Evolutionary conservation across 2,329 filamentous ascomycete genomes (phyloP), one percentile per base, ranked within the genome.

Genomic region (Phialemoniopsis sp.): DNA sequence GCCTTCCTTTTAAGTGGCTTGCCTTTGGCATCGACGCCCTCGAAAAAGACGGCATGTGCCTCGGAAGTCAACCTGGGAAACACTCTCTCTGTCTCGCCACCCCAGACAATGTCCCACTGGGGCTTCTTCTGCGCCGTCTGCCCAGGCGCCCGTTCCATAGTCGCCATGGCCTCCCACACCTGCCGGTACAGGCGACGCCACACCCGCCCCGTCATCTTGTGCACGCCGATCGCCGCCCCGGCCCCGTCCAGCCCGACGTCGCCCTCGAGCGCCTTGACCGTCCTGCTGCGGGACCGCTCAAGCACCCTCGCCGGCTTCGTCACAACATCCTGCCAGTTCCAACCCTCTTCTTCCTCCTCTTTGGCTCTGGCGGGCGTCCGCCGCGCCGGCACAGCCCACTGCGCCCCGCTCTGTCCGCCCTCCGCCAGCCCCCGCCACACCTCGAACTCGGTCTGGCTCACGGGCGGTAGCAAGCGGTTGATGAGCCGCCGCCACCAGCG

Each of bases 361-460:
- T 14, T 9, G 3, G 32, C 5, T 8, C 6, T 10, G 1, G 58
- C 63, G 12, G 63, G 48, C 1, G 58, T 42, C 19, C 68, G 54
- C 26, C 65, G 55, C 2, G 45, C 32, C 16, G 70, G 68, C 2
- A 70, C 46, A 14, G 41, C 49, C 59, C 67, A 70, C 26, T 65
- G 56, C 43, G 15, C 44, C 37, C 35, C 49, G 9, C 65, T 64
- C 18, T 58, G 57, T 26, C 21, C 6, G 2, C 71, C 77, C 8
- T 50, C 45, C 4, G 65, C 65, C 29, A 83, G 48, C 17, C 58
- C 56, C n/a, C 57, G 57, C n/a, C 83, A 56, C 13, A 68, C 52
- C 13, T 80, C 64, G 77, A 77, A 83, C 50, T 82, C 76, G 14
- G 62, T 59, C 19, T 54, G 58, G 7, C 66, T 65, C 13, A 83